These are phyloP conservation scores for Mucor saturninus DNA, from an alignment of 371 early-diverging fungal species.

Conservation along the genomic window DNA sequence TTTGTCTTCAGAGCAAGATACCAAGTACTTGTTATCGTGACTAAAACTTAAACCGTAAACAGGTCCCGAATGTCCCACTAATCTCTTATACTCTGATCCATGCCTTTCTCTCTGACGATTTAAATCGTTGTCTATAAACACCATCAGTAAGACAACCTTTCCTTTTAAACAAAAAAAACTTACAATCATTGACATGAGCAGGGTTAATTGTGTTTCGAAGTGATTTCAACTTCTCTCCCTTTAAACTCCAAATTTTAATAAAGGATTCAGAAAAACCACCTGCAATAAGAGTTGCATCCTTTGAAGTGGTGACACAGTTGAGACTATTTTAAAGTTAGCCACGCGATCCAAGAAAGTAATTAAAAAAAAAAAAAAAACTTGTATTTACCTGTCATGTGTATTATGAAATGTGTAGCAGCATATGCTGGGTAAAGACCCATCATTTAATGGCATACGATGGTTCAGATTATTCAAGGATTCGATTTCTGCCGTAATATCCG, in stretches of 20 bases:
- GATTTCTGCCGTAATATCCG: constrained; percentile 72
- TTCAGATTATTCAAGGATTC: constrained; percentile 79
- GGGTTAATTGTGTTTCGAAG: constrained; percentile 64
- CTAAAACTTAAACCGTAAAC: constrained; percentile 94
- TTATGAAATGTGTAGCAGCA: constrained; percentile 99
- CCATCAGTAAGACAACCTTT: neutral
- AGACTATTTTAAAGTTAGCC: constrained; percentile 38
- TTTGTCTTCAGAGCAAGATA: constrained; percentile 96
- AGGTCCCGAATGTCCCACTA: constrained; percentile 97
- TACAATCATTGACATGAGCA: constrained; percentile 57
- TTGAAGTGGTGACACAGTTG: constrained; percentile 73
- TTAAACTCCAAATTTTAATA: constrained; percentile 84
- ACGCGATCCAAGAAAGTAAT: neutral
- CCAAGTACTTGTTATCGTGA: constrained; percentile 84
- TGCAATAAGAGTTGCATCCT: constrained; percentile 75
- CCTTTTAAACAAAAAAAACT: constrained; percentile 4
- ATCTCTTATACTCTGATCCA: constrained; percentile 66
- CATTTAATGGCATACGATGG: constrained; percentile 74
- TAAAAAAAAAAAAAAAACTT: neutral
- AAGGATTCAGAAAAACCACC: constrained; percentile 88
- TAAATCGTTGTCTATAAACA: constrained; percentile 50
- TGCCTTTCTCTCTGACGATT: constrained; percentile 55
- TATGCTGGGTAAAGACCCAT: constrained; percentile 85
- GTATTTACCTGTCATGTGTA: constrained; percentile 72
- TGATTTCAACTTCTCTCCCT: constrained; percentile 66